phyloP scores from a whole-genome alignment of 164 flowering plant species.

The Kingdonia uniflora region DNA sequence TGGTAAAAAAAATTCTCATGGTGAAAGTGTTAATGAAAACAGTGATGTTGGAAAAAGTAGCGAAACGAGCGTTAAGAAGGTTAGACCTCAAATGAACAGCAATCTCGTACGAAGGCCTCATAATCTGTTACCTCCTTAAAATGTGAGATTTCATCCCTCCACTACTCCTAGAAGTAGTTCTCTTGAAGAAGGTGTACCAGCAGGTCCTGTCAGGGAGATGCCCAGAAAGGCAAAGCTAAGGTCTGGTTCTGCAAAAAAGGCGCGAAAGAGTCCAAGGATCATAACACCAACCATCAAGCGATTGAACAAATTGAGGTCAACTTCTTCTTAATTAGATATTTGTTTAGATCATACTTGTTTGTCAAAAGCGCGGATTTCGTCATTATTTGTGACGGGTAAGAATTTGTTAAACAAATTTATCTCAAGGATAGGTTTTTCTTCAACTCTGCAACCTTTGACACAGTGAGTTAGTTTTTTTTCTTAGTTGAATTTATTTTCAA shows the following conservation, averaged over 20 bases:
- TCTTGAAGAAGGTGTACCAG: slow-evolving; percentile 71
- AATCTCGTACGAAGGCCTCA: slow-evolving; percentile 89
- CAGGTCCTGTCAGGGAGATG: slow-evolving; percentile 71
- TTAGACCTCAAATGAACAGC: slow-evolving; percentile 68
- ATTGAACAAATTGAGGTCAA: slow-evolving; percentile 25
- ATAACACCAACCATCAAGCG: slow-evolving; percentile 37
- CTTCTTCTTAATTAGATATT: slow-evolving; percentile 7
- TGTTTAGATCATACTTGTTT: not conserved
- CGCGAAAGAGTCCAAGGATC: slow-evolving; percentile 26
- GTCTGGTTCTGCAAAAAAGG: slow-evolving; percentile 33
- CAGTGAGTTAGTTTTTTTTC: not conserved
- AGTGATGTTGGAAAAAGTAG: slow-evolving; percentile 21
- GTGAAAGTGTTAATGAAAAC: slow-evolving; percentile 6
- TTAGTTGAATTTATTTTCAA: no score
- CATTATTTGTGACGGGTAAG: slow-evolving; percentile 3
- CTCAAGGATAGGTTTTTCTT: not conserved
- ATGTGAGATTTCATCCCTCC: slow-evolving; percentile 82
- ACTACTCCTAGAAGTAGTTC: slow-evolving; percentile 94
- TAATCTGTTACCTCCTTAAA: slow-evolving; percentile 70
- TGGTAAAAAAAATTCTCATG: slow-evolving; percentile 14
- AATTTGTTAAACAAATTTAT: no score
- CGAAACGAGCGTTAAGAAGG: slow-evolving; percentile 70
- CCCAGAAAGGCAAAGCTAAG: slow-evolving; percentile 33
- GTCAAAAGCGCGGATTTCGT: slow-evolving; percentile 1
- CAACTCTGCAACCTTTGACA: not conserved